Evolutionary conservation across 2,329 filamentous ascomycete genomes (phyloP).

Genomic region (Didymella lethalis): DNA sequence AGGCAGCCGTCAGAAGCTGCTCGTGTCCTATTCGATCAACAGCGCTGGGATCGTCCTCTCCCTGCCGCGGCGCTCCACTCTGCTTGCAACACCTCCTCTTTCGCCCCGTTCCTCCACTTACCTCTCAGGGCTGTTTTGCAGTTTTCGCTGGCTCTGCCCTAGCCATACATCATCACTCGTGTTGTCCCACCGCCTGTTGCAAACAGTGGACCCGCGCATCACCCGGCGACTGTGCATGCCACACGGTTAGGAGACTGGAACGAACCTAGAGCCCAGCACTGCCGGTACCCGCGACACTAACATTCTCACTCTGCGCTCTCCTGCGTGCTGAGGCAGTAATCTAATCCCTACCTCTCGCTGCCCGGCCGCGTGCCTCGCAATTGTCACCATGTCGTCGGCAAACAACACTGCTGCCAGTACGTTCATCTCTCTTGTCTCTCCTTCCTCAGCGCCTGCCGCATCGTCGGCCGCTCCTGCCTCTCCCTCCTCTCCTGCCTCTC

Average conservation of each 20-base stretch:
- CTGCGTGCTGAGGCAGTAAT: not conserved
- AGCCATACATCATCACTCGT: slow-evolving; percentile 33
- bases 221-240: slow-evolving; percentile 14
- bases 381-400: slow-evolving; percentile 38
- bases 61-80: slow-evolving; percentile 30
- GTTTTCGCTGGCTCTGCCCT: slow-evolving; percentile 19
- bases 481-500: slow-evolving; percentile 22
- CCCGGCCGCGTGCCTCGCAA: slow-evolving; percentile 22
- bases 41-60: slow-evolving; percentile 24
- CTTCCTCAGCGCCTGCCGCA: slow-evolving; percentile 19
- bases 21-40: slow-evolving; percentile 9
- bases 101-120: slow-evolving; percentile 23
- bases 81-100: slow-evolving; percentile 31
- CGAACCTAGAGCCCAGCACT: slow-evolving; percentile 13
- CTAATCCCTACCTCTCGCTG: slow-evolving; percentile 18
- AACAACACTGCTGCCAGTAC: slow-evolving; percentile 44
- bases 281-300: slow-evolving; percentile 27
- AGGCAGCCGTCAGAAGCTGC: slow-evolving; percentile 10
- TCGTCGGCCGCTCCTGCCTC: slow-evolving; percentile 21
- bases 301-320: slow-evolving; percentile 27
- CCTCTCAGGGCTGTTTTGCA: slow-evolving; percentile 16
- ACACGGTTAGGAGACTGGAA: slow-evolving; percentile 2
- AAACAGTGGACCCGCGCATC: slow-evolving; percentile 22
- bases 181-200: slow-evolving; percentile 25
- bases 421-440: slow-evolving; percentile 37